Evolutionary conservation across 495 filamentous ascomycete species (phyloP), one percentile per base, ranked within the genome.

Genomic region (Xeromyces bisporus): DNA sequence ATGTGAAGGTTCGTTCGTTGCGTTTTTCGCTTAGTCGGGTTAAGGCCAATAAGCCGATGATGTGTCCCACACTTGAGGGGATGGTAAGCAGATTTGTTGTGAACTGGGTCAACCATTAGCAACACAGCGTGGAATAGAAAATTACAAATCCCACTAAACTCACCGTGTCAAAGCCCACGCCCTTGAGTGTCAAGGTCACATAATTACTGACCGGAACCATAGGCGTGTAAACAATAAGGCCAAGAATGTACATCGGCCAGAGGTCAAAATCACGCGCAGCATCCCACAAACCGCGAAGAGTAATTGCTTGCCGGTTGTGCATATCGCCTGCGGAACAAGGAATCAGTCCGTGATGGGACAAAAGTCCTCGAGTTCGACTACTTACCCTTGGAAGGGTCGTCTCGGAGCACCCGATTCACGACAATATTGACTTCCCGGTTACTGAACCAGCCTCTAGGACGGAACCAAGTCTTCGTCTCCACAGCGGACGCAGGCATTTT

Each of bases 51-150:
- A 58, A 36, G 14, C 40, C 39, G 15, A 51, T 38, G 31, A 56
- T 57, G 29, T 51, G 49, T 14, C 50, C 29, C 6, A 46, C 43
- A 32, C 58, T 66, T 2, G 49, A 48, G 3, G 71, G 73, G 23
- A 79, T 72, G 17, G 61, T 63, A 27, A 81, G 57, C 1, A 81
- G 47, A 39, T 77, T 80, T 8, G 71, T 69, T 0, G 31, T 29
- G 33, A 45, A 48, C 35, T 38, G 12, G 14, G 1, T 25, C 15
- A 12, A n/a, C n/a, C n/a, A n/a, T n/a, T n/a, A n/a, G n/a, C n/a
- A n/a, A n/a, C n/a, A n/a, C n/a, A n/a, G n/a, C n/a, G n/a, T n/a
- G n/a, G n/a, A 20, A 10, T 3, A 4, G 12, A 11, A 23, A 1
- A 26, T 7, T 17, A 37, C 23, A 12, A 53, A 48, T 15, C 55